Evolutionary conservation across 768 basidiomycete genomes (phyloP).

Genomic region (Phlebiopsis gigantea): DNA sequence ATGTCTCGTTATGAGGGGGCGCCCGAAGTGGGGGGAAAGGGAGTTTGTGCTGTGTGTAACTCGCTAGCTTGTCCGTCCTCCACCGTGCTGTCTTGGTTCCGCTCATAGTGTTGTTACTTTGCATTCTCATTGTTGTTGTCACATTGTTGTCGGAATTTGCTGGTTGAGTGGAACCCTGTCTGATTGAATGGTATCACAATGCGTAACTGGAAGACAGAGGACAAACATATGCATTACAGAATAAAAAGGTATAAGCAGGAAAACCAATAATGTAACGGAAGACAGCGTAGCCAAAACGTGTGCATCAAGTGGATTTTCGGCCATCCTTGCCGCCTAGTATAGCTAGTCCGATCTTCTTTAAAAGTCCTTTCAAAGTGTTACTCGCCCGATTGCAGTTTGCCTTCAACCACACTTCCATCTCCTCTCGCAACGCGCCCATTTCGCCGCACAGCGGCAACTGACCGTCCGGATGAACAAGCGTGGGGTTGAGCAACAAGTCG

Average conservation of each 20-base stretch:
- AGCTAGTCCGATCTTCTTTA: conserved; percentile 76
- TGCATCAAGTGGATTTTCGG: not conserved
- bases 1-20: conserved; percentile 10
- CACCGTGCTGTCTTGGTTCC: conserved; percentile 2
- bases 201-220: not conserved
- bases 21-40: not conserved
- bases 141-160: not conserved
- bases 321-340: conserved; percentile 28
- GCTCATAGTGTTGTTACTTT: conserved; percentile 3
- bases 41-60: conserved; percentile 1
- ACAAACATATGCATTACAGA: not conserved
- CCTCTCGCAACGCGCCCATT: conserved; percentile 54
- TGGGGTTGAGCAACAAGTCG: conserved; percentile 81
- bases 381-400: conserved; percentile 83
- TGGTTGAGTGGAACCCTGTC: not conserved
- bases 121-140: conserved; percentile 5
- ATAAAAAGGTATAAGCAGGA: not conserved
- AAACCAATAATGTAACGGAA: not conserved
- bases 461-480: conserved; percentile 47
- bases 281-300: not conserved
- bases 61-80: conserved; percentile 6
- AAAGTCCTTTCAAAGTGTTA: conserved; percentile 70
- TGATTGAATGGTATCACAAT: not conserved
- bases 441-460: conserved; percentile 70
- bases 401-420: conserved; percentile 88